Evolutionary conservation across 148 eudicot genomes (phyloP), one percentile per base, ranked within the genome.

Genomic region (Persicaria maculosa): DNA sequence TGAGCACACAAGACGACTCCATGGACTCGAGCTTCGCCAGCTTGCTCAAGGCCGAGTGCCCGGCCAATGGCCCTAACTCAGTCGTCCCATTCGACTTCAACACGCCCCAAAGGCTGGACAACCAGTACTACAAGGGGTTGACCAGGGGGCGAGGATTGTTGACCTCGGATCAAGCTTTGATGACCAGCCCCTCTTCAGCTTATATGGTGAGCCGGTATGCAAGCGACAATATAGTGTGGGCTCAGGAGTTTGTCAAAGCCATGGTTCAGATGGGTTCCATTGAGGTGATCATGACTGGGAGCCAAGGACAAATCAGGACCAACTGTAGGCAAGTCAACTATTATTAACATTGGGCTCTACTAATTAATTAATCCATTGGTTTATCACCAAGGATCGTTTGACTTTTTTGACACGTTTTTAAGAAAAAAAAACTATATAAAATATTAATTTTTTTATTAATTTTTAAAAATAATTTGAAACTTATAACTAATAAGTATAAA

Each of bases 231-330:
- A 25, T 5, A 0, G 47, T 75, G 17, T 83, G 86, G 86, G 80
- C 72, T 43, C 65, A 9, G 58, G 76, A 83, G 68, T 83, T 83
- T 73, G 83, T 77, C 7, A 59, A 64, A 9, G 80, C 86, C 17
- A 83, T 83, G 83, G 68, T 80, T 10, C 71, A 59, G 25, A 77
- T 83, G 81, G 86, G 86, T 17, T 59, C 71, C 2, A 75, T 83
- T 64, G 79, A 83, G 12, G 81, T 83, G 14, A n/a, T n/a, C n/a
- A 80, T 80, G 43, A 81, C 83, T 57, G 83, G 85, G 20, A 54
- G 19, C 16, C 31, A 79, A 31, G 82, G 82, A 47, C 76, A 79
- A 53, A 71, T 82, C 36, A 79, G 84, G 44, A 79, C 17, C 4
- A 73, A 74, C 48, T 82, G 84, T 44, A 65, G 80, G 50, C 50